These are phyloP conservation scores for Chrysoporthe cubensis DNA, from an alignment of 2,329 filamentous ascomycete species.

Conservation along the genomic window DNA sequence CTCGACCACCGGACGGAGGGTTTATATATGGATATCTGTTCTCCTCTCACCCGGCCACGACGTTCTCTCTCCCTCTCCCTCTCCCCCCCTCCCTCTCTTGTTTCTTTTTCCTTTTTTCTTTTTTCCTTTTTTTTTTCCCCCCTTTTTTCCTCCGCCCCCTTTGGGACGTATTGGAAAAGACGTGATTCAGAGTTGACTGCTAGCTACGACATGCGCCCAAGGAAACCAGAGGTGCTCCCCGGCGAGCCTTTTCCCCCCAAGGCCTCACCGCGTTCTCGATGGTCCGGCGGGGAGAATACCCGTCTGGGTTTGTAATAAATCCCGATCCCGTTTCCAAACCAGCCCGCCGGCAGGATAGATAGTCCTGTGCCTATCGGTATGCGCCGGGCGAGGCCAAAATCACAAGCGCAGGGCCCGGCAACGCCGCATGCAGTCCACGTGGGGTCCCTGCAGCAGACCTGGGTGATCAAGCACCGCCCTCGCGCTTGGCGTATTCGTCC, in stretches of 20 bases:
- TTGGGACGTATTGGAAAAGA: not conserved
- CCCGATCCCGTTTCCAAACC: too few species aligned
- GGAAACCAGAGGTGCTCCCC: not conserved
- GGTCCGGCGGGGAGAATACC: not conserved
- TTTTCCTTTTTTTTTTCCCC: not conserved
- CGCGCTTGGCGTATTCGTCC: constrained; percentile 66
- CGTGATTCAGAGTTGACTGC: not conserved
- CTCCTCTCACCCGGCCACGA: too few species aligned
- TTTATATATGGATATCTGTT: too few species aligned
- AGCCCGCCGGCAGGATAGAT: too few species aligned
- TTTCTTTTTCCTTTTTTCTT: not conserved
- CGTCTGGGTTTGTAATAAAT: not conserved
- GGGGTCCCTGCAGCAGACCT: not conserved
- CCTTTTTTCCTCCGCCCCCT: too few species aligned
- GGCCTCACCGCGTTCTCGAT: not conserved
- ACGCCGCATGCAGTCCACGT: not conserved
- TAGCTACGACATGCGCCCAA: not conserved
- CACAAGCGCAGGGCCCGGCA: too few species aligned
- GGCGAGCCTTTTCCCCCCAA: not conserved
- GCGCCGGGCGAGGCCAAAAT: too few species aligned
- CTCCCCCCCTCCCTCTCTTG: not conserved
- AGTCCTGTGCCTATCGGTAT: too few species aligned
- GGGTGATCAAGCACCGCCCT: constrained; percentile 58
- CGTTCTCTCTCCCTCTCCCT: too few species aligned
- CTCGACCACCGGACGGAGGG: not conserved